These are phyloP conservation scores for Coemansia asiatica DNA, from an alignment of 192 early-diverging fungal genomes.

Conservation along the genomic window DNA sequence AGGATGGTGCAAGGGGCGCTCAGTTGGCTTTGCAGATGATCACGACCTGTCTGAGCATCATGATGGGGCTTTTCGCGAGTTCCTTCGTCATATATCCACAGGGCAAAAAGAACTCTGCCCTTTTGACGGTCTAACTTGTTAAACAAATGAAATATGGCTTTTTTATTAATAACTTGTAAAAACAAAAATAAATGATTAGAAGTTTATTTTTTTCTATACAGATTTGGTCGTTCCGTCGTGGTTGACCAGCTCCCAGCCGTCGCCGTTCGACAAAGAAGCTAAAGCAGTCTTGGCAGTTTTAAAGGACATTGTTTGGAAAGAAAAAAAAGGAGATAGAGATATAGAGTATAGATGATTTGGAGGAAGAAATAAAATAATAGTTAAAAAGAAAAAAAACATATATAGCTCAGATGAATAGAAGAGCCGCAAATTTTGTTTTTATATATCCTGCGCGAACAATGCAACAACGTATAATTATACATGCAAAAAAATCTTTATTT, in stretches of 20 bases:
- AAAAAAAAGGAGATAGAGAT: neutral
- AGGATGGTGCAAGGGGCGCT: slow-evolving; percentile 52
- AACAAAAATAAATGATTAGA: neutral
- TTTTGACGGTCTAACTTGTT: slow-evolving; percentile 34
- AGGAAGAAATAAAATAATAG: too few relatives aligned
- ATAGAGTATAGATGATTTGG: too few relatives aligned
- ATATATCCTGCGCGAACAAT: too few relatives aligned
- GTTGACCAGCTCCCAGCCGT: neutral
- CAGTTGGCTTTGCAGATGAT: slow-evolving; percentile 60
- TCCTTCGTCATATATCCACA: slow-evolving; percentile 61
- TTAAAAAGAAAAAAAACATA: too few relatives aligned
- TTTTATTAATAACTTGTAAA: neutral
- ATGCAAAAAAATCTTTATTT: too few relatives aligned
- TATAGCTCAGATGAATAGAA: too few relatives aligned
- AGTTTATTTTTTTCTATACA: neutral
- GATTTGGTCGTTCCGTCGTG: neutral
- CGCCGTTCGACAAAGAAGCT: neutral
- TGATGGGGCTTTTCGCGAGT: slow-evolving; percentile 67
- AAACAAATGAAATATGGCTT: neutral
- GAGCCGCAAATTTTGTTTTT: too few relatives aligned
- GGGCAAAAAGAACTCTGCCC: slow-evolving; percentile 42
- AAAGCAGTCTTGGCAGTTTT: neutral
- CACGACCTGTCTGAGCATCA: slow-evolving; percentile 65
- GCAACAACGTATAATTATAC: too few relatives aligned
- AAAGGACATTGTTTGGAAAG: neutral